Evolutionary conservation across 2,329 filamentous ascomycete genomes (phyloP).

Genomic region (Fusarium napiforme): DNA sequence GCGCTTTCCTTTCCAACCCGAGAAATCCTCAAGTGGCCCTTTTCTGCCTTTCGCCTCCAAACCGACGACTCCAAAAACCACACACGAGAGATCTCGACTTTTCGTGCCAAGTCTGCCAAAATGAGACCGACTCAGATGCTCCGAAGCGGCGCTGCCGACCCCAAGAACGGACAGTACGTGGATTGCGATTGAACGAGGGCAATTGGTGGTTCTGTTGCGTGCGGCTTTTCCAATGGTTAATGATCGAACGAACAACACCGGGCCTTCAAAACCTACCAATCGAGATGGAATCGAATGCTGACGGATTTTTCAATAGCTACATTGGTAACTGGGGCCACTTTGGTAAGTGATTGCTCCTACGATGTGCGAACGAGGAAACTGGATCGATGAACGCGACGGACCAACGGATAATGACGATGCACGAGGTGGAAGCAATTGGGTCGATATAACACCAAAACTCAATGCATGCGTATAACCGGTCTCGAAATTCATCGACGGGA

Average conservation of each 20-base stretch:
- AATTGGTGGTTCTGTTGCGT: conserved; percentile 38
- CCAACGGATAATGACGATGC: conserved; percentile 34
- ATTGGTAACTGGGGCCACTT: conserved; percentile 80
- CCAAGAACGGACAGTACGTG: conserved; percentile 53
- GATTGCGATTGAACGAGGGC: conserved; percentile 15
- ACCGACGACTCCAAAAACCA: conserved; percentile 37
- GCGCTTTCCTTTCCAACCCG: conserved; percentile 43
- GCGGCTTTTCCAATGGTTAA: conserved; percentile 49
- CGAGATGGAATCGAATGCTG: conserved; percentile 33
- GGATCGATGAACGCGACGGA: conserved; percentile 37
- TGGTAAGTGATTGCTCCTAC: conserved; percentile 65
- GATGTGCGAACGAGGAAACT: conserved; percentile 33
- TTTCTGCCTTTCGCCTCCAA: conserved; percentile 43
- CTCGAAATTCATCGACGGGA: not conserved
- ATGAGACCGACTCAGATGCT: conserved; percentile 57
- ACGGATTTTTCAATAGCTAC: conserved; percentile 62
- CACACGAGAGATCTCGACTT: conserved; percentile 35
- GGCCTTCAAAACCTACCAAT: conserved; percentile 26
- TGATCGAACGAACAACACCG: conserved; percentile 15
- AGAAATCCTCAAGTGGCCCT: conserved; percentile 46
- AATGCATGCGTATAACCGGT: not conserved
- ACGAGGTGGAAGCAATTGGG: conserved; percentile 34
- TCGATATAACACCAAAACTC: not conserved
- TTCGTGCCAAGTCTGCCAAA: conserved; percentile 44
- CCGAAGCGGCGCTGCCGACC: conserved; percentile 47